A percentile compares a stretch with the other conserved stretches of the same genome.
phyloP scores from a whole-genome alignment of 306 rosid genomes.

The Gastrolobium bilobum region DNA sequence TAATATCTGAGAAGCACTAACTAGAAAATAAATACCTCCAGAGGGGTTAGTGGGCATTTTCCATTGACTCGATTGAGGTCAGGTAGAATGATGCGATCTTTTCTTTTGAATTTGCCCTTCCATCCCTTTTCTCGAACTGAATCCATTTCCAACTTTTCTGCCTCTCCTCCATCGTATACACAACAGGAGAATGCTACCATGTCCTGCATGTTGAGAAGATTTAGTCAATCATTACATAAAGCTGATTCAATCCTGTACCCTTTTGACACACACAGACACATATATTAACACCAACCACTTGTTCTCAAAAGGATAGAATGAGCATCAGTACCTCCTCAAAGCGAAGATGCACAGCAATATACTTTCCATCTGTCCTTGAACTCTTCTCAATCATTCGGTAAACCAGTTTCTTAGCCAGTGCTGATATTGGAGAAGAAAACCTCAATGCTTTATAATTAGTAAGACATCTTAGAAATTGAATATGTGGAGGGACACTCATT shows the following conservation, averaged over 20 bases:
- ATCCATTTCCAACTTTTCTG: constrained; percentile 84
- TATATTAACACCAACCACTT: constrained; percentile 23
- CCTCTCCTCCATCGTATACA: constrained; percentile 85
- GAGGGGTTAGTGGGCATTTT: constrained; percentile 93
- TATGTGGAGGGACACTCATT: constrained; percentile 88
- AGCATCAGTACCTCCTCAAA: constrained; percentile 89
- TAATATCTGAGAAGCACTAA: constrained; percentile 37
- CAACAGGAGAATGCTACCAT: constrained; percentile 99
- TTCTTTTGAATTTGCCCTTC: constrained; percentile 83
- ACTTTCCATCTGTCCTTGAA: constrained; percentile 79
- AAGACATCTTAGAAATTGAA: constrained; percentile 92
- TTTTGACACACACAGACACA: background rate
- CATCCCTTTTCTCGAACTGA: constrained; percentile 86
- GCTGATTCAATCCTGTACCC: constrained; percentile 11
- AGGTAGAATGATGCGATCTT: constrained; percentile 71
- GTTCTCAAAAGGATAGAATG: constrained; percentile 40
- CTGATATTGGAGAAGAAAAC: constrained; percentile 80
- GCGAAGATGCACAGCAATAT: constrained; percentile 87
- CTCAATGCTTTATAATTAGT: constrained; percentile 88
- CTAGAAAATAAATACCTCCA: constrained; percentile 70
- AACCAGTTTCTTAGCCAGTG: constrained; percentile 74
- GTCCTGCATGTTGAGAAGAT: constrained; percentile 66
- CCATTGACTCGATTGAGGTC: constrained; percentile 83
- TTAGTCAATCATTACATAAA: constrained; percentile 37
- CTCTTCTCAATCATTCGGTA: constrained; percentile 79